Percentiles rank a stretch among this genome's conserved stretches.
phyloP scores from a whole-genome alignment of 2,329 filamentous ascomycete genomes.

The Penicillium paneum region DNA sequence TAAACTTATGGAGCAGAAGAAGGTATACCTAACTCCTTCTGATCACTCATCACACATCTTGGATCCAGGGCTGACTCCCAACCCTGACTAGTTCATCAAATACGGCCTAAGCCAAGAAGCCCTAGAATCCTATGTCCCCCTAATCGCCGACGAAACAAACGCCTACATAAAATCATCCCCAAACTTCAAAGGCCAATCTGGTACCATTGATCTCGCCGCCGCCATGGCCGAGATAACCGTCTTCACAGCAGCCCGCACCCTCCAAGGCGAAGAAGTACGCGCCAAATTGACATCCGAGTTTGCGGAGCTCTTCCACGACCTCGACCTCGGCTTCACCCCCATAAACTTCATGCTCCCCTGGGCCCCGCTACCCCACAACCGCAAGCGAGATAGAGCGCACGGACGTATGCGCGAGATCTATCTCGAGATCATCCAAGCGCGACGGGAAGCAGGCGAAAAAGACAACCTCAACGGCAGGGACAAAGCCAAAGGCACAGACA shows the following conservation, averaged over 20 bases:
- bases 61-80: not conserved
- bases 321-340: slow-evolving; percentile 74
- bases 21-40: slow-evolving; percentile 52
- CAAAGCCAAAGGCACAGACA: slow-evolving; percentile 56
- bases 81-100: slow-evolving; percentile 53
- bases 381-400: slow-evolving; percentile 67
- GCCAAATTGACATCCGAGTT: slow-evolving; percentile 68
- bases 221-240: slow-evolving; percentile 75
- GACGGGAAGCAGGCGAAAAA: slow-evolving; percentile 46
- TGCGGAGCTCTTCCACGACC: slow-evolving; percentile 72
- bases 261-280: slow-evolving; percentile 75
- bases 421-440: slow-evolving; percentile 64
- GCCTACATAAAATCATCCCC: slow-evolving; percentile 55
- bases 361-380: slow-evolving; percentile 73
- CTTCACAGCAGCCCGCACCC: slow-evolving; percentile 72
- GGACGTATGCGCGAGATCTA: slow-evolving; percentile 68
- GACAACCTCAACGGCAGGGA: not conserved
- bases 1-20: slow-evolving; percentile 95
- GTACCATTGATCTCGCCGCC: slow-evolving; percentile 61
- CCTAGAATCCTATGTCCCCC: slow-evolving; percentile 68
- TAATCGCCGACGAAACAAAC: slow-evolving; percentile 68
- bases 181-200: slow-evolving; percentile 58
- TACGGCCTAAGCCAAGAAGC: slow-evolving; percentile 60
- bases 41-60: accelerated
- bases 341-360: slow-evolving; percentile 81